Evolutionary conservation across 78 protist species (phyloP).

Genomic region (Acrasis kona): DNA sequence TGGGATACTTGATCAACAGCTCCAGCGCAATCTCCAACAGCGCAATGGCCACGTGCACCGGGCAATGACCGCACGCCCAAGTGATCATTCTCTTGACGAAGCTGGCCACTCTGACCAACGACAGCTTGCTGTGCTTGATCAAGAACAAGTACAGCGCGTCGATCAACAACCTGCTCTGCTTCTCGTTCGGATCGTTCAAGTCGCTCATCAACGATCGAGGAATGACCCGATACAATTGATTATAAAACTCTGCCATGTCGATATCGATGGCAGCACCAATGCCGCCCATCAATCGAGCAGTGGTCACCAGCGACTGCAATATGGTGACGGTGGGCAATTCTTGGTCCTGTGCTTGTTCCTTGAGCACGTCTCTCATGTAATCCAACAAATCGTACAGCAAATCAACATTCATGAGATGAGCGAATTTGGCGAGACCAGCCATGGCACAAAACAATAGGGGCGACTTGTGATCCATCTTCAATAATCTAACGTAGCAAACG

Average conservation of each 20-base stretch:
- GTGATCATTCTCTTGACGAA: slow-evolving; percentile 20
- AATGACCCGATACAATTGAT: slow-evolving; percentile 1
- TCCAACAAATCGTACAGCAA: slow-evolving; percentile 34
- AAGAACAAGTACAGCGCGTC: slow-evolving; percentile 6
- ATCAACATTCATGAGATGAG: slow-evolving; percentile 46
- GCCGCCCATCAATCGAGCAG: neutral
- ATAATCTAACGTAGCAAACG: slow-evolving; percentile 32
- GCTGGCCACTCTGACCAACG: slow-evolving; percentile 11
- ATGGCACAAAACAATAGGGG: slow-evolving; percentile 15
- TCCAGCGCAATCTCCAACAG: neutral
- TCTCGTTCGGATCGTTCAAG: neutral
- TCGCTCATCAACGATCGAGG: neutral
- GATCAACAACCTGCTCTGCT: slow-evolving; percentile 3
- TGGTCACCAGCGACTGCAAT: neutral
- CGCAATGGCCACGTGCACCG: slow-evolving; percentile 1
- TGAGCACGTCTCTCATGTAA: neutral
- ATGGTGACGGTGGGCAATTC: neutral
- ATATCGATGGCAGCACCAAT: neutral
- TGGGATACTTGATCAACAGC: neutral
- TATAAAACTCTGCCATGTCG: slow-evolving; percentile 12
- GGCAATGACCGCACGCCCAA: neutral
- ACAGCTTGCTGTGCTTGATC: neutral
- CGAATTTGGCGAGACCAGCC: slow-evolving; percentile 30
- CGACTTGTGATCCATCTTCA: slow-evolving; percentile 19
- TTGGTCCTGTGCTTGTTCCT: neutral